Percentiles rank a stretch among this genome's conserved stretches.
Conservation (phyloP, 2,329 filamentous ascomycete species). For the Emergomyces pasteurianus region DNA sequence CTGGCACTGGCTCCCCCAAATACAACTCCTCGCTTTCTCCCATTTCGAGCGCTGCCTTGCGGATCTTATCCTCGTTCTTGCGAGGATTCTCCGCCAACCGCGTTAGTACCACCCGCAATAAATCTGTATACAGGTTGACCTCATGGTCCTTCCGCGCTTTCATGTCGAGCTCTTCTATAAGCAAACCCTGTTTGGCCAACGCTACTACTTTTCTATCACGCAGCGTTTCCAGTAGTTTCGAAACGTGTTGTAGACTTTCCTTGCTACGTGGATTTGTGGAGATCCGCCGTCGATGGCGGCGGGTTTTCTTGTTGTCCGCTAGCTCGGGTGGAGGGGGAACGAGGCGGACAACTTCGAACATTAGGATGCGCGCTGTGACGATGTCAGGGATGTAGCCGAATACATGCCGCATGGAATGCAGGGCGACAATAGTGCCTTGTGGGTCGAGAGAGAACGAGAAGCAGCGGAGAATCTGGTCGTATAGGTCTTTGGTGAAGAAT, state of each 20-base stretch:
- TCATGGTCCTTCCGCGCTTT: conserved; percentile 28
- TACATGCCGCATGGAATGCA: conserved; percentile 32
- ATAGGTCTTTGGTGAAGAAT: conserved; percentile 37
- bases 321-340: conserved; percentile 21
- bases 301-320: conserved; percentile 21
- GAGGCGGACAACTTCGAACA: conserved; percentile 38
- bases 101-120: conserved; percentile 30
- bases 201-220: conserved; percentile 25
- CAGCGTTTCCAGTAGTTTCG: conserved; percentile 34
- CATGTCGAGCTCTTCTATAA: conserved; percentile 24
- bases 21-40: conserved; percentile 18
- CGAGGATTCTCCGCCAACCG: conserved; percentile 18
- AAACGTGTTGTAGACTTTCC: conserved; percentile 34
- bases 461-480: conserved; percentile 40
- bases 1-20: conserved; percentile 15
- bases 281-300: conserved; percentile 25
- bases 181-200: conserved; percentile 21
- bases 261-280: conserved; percentile 31
- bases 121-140: conserved; percentile 31
- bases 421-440: conserved; percentile 37
- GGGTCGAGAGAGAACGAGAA: conserved; percentile 41
- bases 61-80: conserved; percentile 24
- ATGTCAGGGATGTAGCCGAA: conserved; percentile 38
- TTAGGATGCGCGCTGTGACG: conserved; percentile 35
- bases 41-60: conserved; percentile 28